Evolutionary conservation across 129 eudicot species (phyloP), one percentile per base, ranked within the genome.

Genomic region (Escallonia herrerae): DNA sequence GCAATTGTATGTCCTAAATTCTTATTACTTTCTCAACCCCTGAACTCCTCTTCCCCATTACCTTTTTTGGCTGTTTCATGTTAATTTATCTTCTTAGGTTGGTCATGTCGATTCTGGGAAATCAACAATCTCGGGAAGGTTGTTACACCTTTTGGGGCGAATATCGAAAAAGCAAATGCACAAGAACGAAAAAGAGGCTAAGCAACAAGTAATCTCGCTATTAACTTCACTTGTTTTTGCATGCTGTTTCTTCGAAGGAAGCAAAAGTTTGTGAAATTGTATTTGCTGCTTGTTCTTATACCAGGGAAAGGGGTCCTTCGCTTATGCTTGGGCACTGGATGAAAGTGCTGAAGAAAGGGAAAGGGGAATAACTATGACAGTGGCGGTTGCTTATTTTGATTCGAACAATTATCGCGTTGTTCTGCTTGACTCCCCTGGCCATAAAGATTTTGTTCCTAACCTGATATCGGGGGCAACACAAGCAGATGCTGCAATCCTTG

Each of bases 51-150:
- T 7, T 13, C 58, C 37, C 56, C 58, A 11, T 53, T n/a, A 11
- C 14, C 6, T 45, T 55, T 11, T 66, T 65, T 14, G 4, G 3
- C 38, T 4, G 39, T 12, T 47, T 39, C 22, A 38, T 39, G 46
- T 38, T 43, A 43, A 10, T 52, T 8, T 8, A 22, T 60, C 50
- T 68, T 56, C 62, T 22, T 72, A 94, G 99, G 99, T 94, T 70
- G 99, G 99, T 33, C 99, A 94, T 84, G 99, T 94, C 62, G 99
- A 94, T 78, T 89, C 99, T 73, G 99, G 99, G 61, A 94, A 94
- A 62, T 94, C 99, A 15, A 94, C 99, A 62, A 87, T 89, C 49
- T 94, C 99, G 10, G 99, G 99, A 78, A 86, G 99, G 77, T 81
- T 94, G 72, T 82, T 94, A 58, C 96, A 94, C 63, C 95, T 94